Percentiles rank a stretch among this genome's conserved stretches.
Evolutionary conservation across 305 asterid genomes (phyloP).

Genomic region (Striga hermonthica): DNA sequence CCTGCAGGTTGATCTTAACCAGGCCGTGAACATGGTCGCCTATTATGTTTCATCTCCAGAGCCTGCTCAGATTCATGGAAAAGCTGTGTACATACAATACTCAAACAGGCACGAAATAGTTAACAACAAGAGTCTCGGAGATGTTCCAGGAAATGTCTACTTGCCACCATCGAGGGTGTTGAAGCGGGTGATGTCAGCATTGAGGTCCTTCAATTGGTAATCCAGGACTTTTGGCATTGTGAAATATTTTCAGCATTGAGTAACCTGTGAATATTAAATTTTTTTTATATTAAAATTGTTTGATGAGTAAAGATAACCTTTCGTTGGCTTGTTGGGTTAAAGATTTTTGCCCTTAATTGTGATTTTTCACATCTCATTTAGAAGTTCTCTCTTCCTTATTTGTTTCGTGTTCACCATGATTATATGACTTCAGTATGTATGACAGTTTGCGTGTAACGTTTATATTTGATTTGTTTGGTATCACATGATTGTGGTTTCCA

Average conservation of each 20-base stretch:
- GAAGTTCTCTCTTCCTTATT: constrained; percentile 7
- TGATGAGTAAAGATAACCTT: constrained; percentile 2
- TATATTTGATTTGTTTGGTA: too few species aligned
- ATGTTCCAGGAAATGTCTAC: constrained; percentile 83
- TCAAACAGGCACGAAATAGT: constrained; percentile 85
- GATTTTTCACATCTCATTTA: background rate
- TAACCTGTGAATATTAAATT: constrained; percentile 7
- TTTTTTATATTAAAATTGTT: background rate
- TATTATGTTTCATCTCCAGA: constrained; percentile 79
- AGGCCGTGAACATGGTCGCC: constrained; percentile 74
- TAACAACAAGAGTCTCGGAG: constrained; percentile 75
- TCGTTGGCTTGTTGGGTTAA: constrained; percentile 9
- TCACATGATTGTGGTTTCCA: too few species aligned
- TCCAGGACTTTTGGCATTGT: constrained; percentile 15
- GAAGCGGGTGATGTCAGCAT: constrained; percentile 86
- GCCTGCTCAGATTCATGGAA: constrained; percentile 79
- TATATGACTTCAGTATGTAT: background rate
- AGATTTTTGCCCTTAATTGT: background rate
- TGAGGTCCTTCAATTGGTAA: constrained; percentile 81
- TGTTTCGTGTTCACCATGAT: background rate
- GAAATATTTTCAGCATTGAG: constrained; percentile 6
- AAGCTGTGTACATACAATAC: constrained; percentile 75
- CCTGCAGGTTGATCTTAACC: constrained; percentile 73
- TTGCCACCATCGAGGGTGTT: constrained; percentile 78
- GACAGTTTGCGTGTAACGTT: too few species aligned